Percentiles rank a stretch among this genome's conserved stretches.
Evolutionary conservation across 1,139 yeast genomes (phyloP).

Genomic region (Candida sanyaensis): DNA sequence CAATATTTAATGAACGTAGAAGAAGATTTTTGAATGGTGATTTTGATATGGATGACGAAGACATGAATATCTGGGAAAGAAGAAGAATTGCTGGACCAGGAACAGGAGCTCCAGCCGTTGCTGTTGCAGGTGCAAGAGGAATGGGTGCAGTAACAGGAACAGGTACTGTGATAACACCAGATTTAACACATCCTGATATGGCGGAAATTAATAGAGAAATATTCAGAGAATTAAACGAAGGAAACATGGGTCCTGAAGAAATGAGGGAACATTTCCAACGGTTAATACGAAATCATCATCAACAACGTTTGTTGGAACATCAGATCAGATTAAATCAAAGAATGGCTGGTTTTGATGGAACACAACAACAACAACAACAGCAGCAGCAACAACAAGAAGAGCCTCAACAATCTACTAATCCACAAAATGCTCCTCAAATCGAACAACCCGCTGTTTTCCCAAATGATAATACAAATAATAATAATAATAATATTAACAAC

Average conservation of each 20-base stretch:
- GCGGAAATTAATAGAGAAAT: constrained; percentile 36
- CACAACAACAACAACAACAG: constrained; percentile 9
- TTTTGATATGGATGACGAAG: constrained; percentile 33
- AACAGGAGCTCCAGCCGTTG: not conserved
- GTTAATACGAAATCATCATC: constrained; percentile 32
- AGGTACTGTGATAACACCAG: constrained; percentile 9
- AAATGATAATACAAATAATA: constrained; percentile 16
- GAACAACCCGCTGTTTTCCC: constrained; percentile 47
- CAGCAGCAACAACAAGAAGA: constrained; percentile 12
- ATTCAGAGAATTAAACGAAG: constrained; percentile 32
- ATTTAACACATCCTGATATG: constrained; percentile 25
- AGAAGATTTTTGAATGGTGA: constrained; percentile 24
- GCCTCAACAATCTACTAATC: constrained; percentile 10
- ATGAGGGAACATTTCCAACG: constrained; percentile 43
- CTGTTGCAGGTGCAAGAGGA: not conserved
- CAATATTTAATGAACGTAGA: constrained; percentile 34
- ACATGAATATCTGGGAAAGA: constrained; percentile 13
- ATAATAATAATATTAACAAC: constrained; percentile 2
- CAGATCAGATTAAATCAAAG: constrained; percentile 12
- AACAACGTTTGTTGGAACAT: constrained; percentile 22
- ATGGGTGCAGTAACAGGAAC: not conserved
- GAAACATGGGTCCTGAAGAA: constrained; percentile 37
- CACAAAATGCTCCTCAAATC: constrained; percentile 44
- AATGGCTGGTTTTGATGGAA: not conserved
- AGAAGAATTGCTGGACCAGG: constrained; percentile 6